A percentile compares a stretch with the other conserved stretches of the same genome.
phyloP scores from a whole-genome alignment of 139 green algal genomes.

The Chlorella sp. region DNA sequence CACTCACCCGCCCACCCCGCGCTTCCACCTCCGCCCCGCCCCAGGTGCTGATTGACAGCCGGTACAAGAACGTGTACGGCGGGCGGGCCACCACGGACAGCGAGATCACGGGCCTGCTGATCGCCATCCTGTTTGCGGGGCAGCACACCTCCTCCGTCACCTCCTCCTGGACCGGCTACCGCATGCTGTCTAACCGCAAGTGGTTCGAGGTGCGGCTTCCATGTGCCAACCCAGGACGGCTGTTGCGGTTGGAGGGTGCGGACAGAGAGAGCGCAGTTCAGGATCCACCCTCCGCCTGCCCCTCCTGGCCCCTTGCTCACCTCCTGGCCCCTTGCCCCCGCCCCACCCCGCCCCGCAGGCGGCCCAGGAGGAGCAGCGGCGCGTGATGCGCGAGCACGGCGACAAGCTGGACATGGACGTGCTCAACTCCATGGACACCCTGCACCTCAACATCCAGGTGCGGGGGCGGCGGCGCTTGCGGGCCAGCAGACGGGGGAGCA shows the following conservation, averaged over 20 bases:
- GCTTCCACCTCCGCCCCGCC: neutral
- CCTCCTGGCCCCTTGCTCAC: neutral
- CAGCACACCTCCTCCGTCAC: conserved; percentile 98
- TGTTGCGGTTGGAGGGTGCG: neutral
- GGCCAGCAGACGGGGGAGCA: too few species aligned
- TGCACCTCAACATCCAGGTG: conserved; percentile 77
- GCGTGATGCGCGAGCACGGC: conserved; percentile 77
- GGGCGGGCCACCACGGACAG: conserved; percentile 85
- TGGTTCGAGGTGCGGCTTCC: conserved; percentile 8
- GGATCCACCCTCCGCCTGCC: neutral
- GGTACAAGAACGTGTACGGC: conserved; percentile 81
- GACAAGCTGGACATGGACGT: conserved; percentile 80
- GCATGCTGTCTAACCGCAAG: conserved; percentile 69
- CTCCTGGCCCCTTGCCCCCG: neutral
- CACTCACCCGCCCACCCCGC: too few species aligned
- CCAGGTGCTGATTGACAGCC: conserved; percentile 93
- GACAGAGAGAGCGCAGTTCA: neutral
- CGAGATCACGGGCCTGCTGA: conserved; percentile 98
- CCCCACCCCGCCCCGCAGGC: neutral
- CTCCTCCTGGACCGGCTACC: conserved; percentile 85
- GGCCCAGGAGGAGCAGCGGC: conserved; percentile 81
- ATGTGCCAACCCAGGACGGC: neutral
- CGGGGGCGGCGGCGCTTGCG: too few species aligned
- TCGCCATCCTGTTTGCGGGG: conserved; percentile 96
- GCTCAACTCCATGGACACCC: conserved; percentile 88